A percentile compares a stretch with the other conserved stretches of the same genome.
Conservation (phyloP, 805 yeast species). For the Metschnikowia baotianmanensis region DNA sequence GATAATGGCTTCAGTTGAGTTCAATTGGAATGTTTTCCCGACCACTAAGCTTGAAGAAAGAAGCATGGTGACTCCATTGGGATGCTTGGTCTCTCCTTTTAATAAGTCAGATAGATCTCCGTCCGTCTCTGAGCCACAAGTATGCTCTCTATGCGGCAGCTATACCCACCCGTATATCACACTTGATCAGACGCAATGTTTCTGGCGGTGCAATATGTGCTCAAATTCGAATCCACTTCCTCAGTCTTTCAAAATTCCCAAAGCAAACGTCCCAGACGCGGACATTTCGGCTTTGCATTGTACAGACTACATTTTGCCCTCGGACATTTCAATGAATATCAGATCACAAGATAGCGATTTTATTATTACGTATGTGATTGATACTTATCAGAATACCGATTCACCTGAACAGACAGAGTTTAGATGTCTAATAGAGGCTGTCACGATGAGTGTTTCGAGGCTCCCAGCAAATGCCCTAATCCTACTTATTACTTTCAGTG, state of each 20-base stretch:
- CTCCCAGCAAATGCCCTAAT: constrained; percentile 20
- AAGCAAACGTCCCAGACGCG: not conserved
- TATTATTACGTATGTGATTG: constrained; percentile 27
- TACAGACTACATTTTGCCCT: constrained; percentile 32
- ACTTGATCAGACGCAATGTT: constrained; percentile 27
- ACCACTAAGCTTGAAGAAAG: constrained; percentile 36
- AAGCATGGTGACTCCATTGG: constrained; percentile 34
- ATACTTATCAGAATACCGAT: constrained; percentile 30
- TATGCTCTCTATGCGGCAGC: constrained; percentile 29
- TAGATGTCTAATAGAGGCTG: constrained; percentile 15
- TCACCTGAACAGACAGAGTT: constrained; percentile 15
- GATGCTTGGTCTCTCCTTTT: constrained; percentile 36
- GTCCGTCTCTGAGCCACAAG: constrained; percentile 17
- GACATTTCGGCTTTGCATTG: constrained; percentile 23
- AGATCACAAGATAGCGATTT: constrained; percentile 7
- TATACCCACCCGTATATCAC: constrained; percentile 29
- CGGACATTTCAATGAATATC: constrained; percentile 21
- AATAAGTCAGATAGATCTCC: constrained; percentile 3
- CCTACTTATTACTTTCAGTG: constrained; percentile 30
- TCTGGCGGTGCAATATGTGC: constrained; percentile 44
- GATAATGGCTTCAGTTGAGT: constrained; percentile 41
- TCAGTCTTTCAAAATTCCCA: too few species aligned
- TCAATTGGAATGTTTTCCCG: constrained; percentile 65
- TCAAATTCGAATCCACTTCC: constrained; percentile 25
- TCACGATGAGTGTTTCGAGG: constrained; percentile 13